Evolutionary conservation across 495 filamentous ascomycete genomes (phyloP), one percentile per base, ranked within the genome.

Genomic region (Hyaloscypha variabilis): DNA sequence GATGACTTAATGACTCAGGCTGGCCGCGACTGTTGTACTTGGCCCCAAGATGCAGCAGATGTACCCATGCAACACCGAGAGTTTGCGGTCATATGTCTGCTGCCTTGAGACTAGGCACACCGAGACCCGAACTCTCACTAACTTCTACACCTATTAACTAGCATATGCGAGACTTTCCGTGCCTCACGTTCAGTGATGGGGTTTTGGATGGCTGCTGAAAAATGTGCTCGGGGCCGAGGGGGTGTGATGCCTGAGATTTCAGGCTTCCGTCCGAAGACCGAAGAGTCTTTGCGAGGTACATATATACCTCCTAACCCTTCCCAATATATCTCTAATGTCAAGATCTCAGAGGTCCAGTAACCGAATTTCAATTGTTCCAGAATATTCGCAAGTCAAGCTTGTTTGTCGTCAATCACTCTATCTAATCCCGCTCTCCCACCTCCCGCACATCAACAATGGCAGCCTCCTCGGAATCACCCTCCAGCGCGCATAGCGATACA

Each of bases 221-320:
- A 19, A 52, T 24, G 6, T 6, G 19, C 17, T 52, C 49, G 49
- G 49, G 49, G 49, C 49, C 49, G 49, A 52, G 17, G 49, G 19
- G 49, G 49, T 6, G 6, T 6, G 49, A 52, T 52, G 23, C 49
- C 49, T 52, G 49, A 19, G n/a, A 52, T 6, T 52, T 19, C 49
- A 52, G 49, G 49, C 23, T 52, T 24, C 49, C 17, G 49, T 52
- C 49, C 49, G 49, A 52, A 52, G 6, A 52, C 49, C 49, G 49
- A 52, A 4, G 49, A 24, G 49, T 5, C 49, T 6, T 8, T 19
- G 23, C 49, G 5, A 24, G 23, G 49, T 52, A 52, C 49, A 52
- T 52, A 52, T n/a, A 52, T 52, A n/a, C 17, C 49, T 8, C 49
- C 4, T 19, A 52, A 52, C 17, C 6, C 23, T 4, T 19, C 23